Percentiles rank a stretch among this genome's conserved stretches.
Evolutionary conservation across 176 grass and related monocot genomes (phyloP).

Genomic region (Phoenix roebelenii): DNA sequence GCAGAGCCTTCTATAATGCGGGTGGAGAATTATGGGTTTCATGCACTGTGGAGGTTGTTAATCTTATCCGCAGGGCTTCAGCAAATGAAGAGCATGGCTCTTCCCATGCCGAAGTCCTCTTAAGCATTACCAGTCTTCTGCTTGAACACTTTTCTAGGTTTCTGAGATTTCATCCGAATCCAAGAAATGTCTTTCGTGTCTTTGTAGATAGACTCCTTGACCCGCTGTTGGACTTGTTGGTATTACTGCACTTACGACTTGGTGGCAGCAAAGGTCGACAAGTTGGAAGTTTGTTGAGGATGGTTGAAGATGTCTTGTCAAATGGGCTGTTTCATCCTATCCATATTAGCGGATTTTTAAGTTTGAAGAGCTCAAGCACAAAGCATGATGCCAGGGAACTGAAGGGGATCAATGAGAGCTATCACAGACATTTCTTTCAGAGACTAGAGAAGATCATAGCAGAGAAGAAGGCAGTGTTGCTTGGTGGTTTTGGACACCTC

Average conservation of each 20-base stretch:
- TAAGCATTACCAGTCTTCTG: slow-evolving; percentile 44
- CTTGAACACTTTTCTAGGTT: slow-evolving; percentile 71
- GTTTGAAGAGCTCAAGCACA: slow-evolving; percentile 46
- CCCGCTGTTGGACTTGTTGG: slow-evolving; percentile 61
- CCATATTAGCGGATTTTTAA: slow-evolving; percentile 82
- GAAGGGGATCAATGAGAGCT: slow-evolving; percentile 55
- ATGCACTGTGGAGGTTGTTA: slow-evolving; percentile 51
- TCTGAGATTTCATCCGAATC: slow-evolving; percentile 71
- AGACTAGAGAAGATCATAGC: slow-evolving; percentile 59
- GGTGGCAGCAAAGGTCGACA: slow-evolving; percentile 30
- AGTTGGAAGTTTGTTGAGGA: slow-evolving; percentile 31
- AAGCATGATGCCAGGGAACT: slow-evolving; percentile 32
- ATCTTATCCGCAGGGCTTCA: slow-evolving; percentile 55
- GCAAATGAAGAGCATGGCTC: slow-evolving; percentile 30
- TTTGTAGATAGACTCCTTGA: slow-evolving; percentile 75
- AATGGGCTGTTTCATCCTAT: slow-evolving; percentile 76
- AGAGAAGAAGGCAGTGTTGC: slow-evolving; percentile 78
- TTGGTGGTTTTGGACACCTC: slow-evolving; percentile 77
- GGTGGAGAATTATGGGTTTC: slow-evolving; percentile 70
- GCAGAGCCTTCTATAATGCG: slow-evolving; percentile 75
- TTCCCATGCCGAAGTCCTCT: slow-evolving; percentile 22
- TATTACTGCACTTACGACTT: slow-evolving; percentile 68
- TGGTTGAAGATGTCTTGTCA: slow-evolving; percentile 73
- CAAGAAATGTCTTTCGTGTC: slow-evolving; percentile 75
- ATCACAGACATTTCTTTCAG: slow-evolving; percentile 82